These are phyloP conservation scores for Thermomyces lanuginosus DNA, from an alignment of 2,329 filamentous ascomycete species.

Conservation along the genomic window DNA sequence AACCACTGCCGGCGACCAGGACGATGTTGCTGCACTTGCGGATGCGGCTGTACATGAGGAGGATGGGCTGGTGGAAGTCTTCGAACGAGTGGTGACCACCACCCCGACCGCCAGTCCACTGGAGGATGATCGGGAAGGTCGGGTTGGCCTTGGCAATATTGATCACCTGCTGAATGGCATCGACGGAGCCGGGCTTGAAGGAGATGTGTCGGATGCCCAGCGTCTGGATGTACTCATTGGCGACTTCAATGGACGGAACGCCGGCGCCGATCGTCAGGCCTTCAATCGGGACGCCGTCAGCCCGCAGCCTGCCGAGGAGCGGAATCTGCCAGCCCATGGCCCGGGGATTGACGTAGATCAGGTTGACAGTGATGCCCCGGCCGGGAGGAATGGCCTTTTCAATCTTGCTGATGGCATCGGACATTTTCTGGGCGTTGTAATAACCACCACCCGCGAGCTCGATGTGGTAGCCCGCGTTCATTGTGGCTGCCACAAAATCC, in stretches of 20 bases:
- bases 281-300: constrained; percentile 79
- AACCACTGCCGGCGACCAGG: constrained; percentile 77
- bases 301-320: constrained; percentile 59
- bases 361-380: constrained; percentile 73
- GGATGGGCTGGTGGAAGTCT: constrained; percentile 82
- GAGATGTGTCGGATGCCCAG: constrained; percentile 82
- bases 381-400: constrained; percentile 70
- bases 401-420: constrained; percentile 65
- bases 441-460: constrained; percentile 83
- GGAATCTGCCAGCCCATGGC: constrained; percentile 91
- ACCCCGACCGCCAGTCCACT: constrained; percentile 89
- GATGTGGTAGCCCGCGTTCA: constrained; percentile 90
- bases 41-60: constrained; percentile 82
- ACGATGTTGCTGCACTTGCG: constrained; percentile 75
- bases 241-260: constrained; percentile 84
- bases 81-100: constrained; percentile 91
- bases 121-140: constrained; percentile 76
- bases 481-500: constrained; percentile 83
- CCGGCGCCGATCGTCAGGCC: constrained; percentile 85
- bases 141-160: constrained; percentile 92
- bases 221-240: constrained; percentile 85
- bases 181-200: constrained; percentile 83
- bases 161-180: constrained; percentile 76
- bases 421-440: constrained; percentile 70
- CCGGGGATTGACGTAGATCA: constrained; percentile 80